These are phyloP conservation scores for Diatrype stigma DNA, from an alignment of 2,329 filamentous ascomycete genomes.

Conservation along the genomic window DNA sequence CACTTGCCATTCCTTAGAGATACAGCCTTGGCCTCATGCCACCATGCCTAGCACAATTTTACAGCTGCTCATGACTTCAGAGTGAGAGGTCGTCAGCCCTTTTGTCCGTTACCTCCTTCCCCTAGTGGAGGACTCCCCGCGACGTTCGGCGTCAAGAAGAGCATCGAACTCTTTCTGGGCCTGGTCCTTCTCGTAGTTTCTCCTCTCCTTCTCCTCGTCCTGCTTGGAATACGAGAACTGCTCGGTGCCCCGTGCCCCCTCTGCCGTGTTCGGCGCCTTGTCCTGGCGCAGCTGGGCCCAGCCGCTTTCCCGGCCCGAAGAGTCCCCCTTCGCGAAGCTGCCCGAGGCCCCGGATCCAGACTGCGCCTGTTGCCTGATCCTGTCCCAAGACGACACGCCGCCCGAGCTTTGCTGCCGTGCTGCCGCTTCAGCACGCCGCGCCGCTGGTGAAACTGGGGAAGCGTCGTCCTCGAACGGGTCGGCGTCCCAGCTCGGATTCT, in stretches of 20 bases:
- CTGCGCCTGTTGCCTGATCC: conserved; percentile 35
- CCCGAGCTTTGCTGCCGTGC: conserved; percentile 12
- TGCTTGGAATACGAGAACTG: conserved; percentile 31
- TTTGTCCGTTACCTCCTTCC: background rate
- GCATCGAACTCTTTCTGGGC: conserved; percentile 49
- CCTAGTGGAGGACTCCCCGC: conserved; percentile 10
- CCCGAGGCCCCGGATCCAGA: conserved; percentile 13
- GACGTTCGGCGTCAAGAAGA: conserved; percentile 41
- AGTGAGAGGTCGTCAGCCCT: background rate
- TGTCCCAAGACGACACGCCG: conserved; percentile 40
- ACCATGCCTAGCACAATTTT: background rate
- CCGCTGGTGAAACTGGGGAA: conserved; percentile 37
- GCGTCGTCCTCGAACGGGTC: conserved; percentile 26
- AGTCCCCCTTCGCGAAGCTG: conserved; percentile 21
- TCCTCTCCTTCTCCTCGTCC: conserved; percentile 35
- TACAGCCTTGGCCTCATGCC: no score
- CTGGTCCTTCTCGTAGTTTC: conserved; percentile 35
- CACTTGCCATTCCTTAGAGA: no score
- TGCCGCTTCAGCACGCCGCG: conserved; percentile 14
- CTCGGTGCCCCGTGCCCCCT: conserved; percentile 17
- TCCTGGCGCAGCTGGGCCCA: conserved; percentile 25
- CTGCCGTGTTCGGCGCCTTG: conserved; percentile 14
- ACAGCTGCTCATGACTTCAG: background rate
- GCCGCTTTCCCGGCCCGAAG: conserved; percentile 21
- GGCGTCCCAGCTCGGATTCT: conserved; percentile 9